Conservation (phyloP, 164 flowering plant genomes). For the Sextonia rubra region DNA sequence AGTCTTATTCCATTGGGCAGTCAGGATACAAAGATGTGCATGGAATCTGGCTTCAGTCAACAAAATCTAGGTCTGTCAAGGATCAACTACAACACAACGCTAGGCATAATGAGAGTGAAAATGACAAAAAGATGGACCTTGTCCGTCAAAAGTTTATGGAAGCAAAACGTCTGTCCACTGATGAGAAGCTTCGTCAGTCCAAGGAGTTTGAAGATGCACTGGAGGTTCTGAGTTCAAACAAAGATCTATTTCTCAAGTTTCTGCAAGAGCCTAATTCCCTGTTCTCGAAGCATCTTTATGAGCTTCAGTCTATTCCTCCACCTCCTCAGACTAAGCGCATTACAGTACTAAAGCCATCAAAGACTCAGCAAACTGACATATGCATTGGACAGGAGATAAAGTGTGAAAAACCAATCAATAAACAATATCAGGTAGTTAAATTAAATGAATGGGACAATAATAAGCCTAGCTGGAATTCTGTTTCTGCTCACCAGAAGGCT, state of each 20-base stretch:
- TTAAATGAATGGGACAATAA: constrained; percentile 33
- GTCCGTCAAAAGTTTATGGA: constrained; percentile 87
- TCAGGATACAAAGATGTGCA: constrained; percentile 54
- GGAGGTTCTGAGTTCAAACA: constrained; percentile 76
- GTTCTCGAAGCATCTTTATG: constrained; percentile 47
- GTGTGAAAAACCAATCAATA: constrained; percentile 31
- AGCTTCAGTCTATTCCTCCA: constrained; percentile 43
- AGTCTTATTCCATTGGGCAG: constrained; percentile 20
- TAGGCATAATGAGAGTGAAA: constrained; percentile 26
- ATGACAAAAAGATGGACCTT: constrained; percentile 70
- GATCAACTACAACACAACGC: constrained; percentile 38
- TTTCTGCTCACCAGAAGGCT: constrained; percentile 26
- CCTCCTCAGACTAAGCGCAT: constrained; percentile 73
- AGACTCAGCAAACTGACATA: constrained; percentile 36
- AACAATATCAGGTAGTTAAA: constrained; percentile 27
- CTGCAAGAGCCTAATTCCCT: constrained; percentile 78
- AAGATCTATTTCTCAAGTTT: constrained; percentile 69
- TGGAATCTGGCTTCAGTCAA: constrained; percentile 61
- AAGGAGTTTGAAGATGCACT: constrained; percentile 88
- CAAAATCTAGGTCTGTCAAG: constrained; percentile 20
- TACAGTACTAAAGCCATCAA: constrained; percentile 83
- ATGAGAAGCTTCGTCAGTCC: constrained; percentile 73
- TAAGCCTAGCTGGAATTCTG: constrained; percentile 22
- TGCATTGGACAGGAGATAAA: constrained; percentile 28
- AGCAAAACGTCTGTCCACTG: constrained; percentile 74